Base-by-base conservation (phyloP, 495 filamentous ascomycete genomes). In the Thermothielavioides terrestris region DNA sequence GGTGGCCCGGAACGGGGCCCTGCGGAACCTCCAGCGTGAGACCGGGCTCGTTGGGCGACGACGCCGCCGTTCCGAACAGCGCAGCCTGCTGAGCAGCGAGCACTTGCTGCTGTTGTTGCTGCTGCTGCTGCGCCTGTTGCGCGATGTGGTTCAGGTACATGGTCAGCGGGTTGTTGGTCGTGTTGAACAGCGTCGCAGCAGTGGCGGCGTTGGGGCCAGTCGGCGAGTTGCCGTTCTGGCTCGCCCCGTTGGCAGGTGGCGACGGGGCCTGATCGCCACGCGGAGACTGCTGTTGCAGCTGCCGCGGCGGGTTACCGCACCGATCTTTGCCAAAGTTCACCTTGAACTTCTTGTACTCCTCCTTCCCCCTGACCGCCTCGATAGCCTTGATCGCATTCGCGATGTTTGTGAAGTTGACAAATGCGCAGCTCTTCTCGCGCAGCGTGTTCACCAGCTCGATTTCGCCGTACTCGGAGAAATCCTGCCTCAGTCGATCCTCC, bases 361-460 rank as follows among this genome's bases (percentile, higher is more conserved):
- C 94, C 56, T 90, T 85, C 63, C 88, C 83, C 23, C 92, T 80
- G 55, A 97, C 82, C 28, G 91, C 92, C 65, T 98, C 92, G 54
- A 98, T 98, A 4, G 92, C 94, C 68, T 98, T 98, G 74, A 98
- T 98, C 34, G 92, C 92, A 53, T 98, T 98, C 56, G 92, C 92
- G 58, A 98, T 98, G 71, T 98, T 97, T 60, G 92, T 97, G 64
- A 98, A 98, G 67, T 98, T 98, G 68, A 97, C 94, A 60, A 98
- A 98, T 0, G 92, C 92, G 67, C 92, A 97, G 71, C 89, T 95
- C 82, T 98, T 98, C 77, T 98, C 92, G 40, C 92, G 84, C 42
- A 98, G 72, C 14, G 94, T 84, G 72, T 98, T 98, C 27, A 97
- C 92, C 50, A 97, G 75, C 68, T 98, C 92, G 55, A 97, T 97